These are phyloP conservation scores for Penicillium canescens DNA, from an alignment of 495 filamentous ascomycete species.

Conservation along the genomic window DNA sequence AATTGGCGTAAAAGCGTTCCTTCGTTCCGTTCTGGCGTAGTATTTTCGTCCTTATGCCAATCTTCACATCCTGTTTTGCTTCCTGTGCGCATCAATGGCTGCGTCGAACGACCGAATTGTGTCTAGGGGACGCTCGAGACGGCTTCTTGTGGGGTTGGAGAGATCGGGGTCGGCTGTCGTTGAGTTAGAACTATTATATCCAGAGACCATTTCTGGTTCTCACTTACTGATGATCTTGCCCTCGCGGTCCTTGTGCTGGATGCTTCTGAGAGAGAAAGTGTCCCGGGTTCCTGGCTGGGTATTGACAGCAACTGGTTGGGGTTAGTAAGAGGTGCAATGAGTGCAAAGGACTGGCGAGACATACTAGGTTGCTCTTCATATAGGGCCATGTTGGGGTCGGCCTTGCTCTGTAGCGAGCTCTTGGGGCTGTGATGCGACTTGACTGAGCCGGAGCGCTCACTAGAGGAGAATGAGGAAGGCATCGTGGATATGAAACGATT, in stretches of 20 bases:
- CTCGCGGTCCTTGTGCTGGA: slow-evolving; percentile 75
- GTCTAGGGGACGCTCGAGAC: slow-evolving; percentile 87
- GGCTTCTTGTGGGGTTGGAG: slow-evolving; percentile 70
- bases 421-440: slow-evolving; percentile 46
- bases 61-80: slow-evolving; percentile 25
- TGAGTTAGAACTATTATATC: slow-evolving; percentile 33
- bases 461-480: slow-evolving; percentile 26
- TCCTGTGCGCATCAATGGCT: slow-evolving; percentile 67
- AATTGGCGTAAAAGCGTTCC: slow-evolving; percentile 9
- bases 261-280: slow-evolving; percentile 62
- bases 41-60: neutral
- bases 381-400: slow-evolving; percentile 85
- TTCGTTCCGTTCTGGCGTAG: slow-evolving; percentile 8
- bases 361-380: slow-evolving; percentile 81
- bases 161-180: slow-evolving; percentile 38
- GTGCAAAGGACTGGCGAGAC: slow-evolving; percentile 28
- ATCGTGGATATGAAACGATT: slow-evolving; percentile 13
- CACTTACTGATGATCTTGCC: slow-evolving; percentile 80
- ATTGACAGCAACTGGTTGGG: slow-evolving; percentile 16
- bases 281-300: slow-evolving; percentile 26
- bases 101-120: slow-evolving; percentile 92
- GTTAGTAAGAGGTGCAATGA: slow-evolving; percentile 6
- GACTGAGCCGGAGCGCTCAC: slow-evolving; percentile 29
- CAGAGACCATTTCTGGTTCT: neutral
- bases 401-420: slow-evolving; percentile 66